Conservation (phyloP, 2,329 filamentous ascomycete genomes). For the Pseudomassariella vexata region DNA sequence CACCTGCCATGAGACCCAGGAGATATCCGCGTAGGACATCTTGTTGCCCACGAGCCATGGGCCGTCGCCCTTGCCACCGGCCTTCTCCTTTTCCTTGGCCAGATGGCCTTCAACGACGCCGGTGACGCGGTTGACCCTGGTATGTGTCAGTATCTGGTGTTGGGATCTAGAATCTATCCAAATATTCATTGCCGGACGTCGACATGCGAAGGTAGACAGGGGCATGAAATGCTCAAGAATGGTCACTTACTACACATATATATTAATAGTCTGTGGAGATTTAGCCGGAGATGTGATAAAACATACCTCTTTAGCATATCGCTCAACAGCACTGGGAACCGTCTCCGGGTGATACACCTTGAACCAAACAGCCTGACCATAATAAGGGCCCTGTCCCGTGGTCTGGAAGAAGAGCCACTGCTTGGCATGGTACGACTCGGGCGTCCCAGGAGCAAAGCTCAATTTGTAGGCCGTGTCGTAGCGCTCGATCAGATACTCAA, state of each 20-base stretch:
- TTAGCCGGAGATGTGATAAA: no score
- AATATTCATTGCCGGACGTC: no score
- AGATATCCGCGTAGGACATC: constrained; percentile 14
- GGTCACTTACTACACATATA: no score
- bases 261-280: no score
- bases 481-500: constrained; percentile 37
- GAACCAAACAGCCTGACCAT: constrained; percentile 40
- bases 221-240: no score
- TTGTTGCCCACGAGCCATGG: constrained; percentile 14
- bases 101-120: constrained; percentile 36
- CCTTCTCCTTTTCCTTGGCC: constrained; percentile 14
- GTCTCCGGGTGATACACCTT: constrained; percentile 32
- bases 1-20: constrained; percentile 12
- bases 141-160: no score
- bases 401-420: constrained; percentile 40
- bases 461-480: constrained; percentile 36
- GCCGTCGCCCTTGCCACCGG: constrained; percentile 14
- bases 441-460: no score
- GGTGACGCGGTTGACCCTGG: constrained; percentile 34
- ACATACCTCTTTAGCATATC: constrained; percentile 38
- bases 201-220: no score
- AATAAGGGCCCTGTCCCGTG: constrained; percentile 42
- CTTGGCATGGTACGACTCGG: constrained; percentile 29
- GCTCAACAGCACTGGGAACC: constrained; percentile 32
- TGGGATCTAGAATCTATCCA: no score